Evolutionary conservation across 2,329 filamentous ascomycete genomes (phyloP).

Genomic region (Colletotrichum sp.): DNA sequence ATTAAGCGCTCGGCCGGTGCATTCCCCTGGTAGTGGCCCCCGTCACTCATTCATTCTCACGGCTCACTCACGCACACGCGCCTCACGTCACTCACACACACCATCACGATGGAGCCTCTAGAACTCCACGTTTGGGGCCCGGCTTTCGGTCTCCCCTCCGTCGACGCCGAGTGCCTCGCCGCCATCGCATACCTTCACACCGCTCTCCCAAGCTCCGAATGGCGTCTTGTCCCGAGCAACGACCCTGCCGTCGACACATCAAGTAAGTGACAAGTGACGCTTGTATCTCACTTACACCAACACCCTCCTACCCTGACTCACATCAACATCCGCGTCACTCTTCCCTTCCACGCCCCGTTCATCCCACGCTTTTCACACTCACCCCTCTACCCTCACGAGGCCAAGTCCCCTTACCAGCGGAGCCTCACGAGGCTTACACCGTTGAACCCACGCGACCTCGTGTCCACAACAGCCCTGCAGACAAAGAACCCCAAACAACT

Average conservation of each 20-base stretch:
- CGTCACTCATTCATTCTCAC: background rate
- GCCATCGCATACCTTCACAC: constrained; percentile 77
- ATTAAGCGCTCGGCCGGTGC: background rate
- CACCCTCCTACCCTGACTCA: background rate
- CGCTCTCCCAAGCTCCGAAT: constrained; percentile 62
- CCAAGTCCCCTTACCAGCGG: background rate
- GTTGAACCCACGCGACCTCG: constrained; percentile 9
- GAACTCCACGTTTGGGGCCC: constrained; percentile 91
- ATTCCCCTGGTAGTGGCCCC: background rate
- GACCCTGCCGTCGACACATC: constrained; percentile 74
- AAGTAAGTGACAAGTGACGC: constrained; percentile 54
- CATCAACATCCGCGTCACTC: background rate
- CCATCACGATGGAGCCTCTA: constrained; percentile 42
- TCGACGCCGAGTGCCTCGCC: constrained; percentile 90
- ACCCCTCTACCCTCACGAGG: background rate
- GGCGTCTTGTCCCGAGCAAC: constrained; percentile 76
- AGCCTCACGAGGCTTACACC: constrained; percentile 24
- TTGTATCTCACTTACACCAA: constrained; percentile 4
- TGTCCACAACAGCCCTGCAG: constrained; percentile 11
- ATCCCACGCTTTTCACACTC: background rate
- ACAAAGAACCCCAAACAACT: constrained; percentile 13
- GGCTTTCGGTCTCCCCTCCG: constrained; percentile 85
- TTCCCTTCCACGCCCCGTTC: constrained; percentile 29
- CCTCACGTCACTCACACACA: background rate
- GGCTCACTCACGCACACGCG: background rate